Evolutionary conservation across 148 eudicot genomes (phyloP).

Genomic region (Fagopyrum homotropicum): DNA sequence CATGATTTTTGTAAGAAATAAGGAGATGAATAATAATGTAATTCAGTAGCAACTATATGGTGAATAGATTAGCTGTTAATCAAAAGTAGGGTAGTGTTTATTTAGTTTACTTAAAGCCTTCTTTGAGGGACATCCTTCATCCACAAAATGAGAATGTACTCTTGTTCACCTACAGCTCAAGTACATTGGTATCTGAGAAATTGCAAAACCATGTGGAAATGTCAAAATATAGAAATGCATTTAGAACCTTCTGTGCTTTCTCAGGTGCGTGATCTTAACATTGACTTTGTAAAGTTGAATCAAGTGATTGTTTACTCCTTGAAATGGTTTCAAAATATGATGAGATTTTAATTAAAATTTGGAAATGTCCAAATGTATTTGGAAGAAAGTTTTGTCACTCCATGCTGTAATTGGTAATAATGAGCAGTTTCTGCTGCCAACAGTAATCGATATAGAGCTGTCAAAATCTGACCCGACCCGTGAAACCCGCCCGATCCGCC

Average conservation of each 20-base stretch:
- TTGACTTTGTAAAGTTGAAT: not conserved
- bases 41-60: not conserved
- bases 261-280: conserved; percentile 48
- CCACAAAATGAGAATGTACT: conserved; percentile 17
- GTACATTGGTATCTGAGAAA: conserved; percentile 32
- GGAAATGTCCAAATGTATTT: not conserved
- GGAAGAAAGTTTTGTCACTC: not conserved
- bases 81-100: not conserved
- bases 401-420: not conserved
- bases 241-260: conserved; percentile 53
- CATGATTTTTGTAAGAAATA: not conserved
- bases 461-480: no score
- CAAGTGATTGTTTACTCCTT: not conserved
- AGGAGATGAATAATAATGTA: not conserved
- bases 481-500: no score
- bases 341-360: not conserved
- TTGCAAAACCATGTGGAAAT: conserved; percentile 36
- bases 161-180: conserved; percentile 53
- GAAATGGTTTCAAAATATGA: not conserved
- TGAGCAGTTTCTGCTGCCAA: not conserved
- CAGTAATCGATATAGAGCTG: not conserved
- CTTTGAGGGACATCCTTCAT: not conserved
- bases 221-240: conserved; percentile 38
- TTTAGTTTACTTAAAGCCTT: not conserved
- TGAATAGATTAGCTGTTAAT: no score